A percentile compares a stretch with the other conserved stretches of the same genome.
These are phyloP conservation scores for Blastobotrys elegans DNA, from an alignment of 1,139 yeast genomes.

Conservation along the genomic window DNA sequence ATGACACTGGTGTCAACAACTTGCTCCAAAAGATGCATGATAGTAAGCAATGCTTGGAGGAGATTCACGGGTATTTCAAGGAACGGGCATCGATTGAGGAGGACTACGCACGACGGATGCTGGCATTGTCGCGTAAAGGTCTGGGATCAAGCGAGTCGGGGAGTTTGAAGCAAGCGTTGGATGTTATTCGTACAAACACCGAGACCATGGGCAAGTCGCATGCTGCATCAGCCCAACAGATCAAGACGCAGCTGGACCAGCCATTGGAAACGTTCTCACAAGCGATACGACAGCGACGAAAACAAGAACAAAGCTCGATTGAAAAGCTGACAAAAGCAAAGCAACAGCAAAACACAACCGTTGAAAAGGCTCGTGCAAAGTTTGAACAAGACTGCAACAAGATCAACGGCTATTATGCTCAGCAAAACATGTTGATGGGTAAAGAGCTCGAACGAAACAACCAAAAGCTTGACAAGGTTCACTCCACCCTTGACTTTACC, in stretches of 20 bases:
- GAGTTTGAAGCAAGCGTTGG: slow-evolving; percentile 54
- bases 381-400: slow-evolving; percentile 58
- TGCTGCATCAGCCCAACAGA: slow-evolving; percentile 41
- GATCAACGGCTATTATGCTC: slow-evolving; percentile 54
- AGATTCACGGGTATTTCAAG: slow-evolving; percentile 39
- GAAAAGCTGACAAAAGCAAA: slow-evolving; percentile 42
- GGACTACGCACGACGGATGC: slow-evolving; percentile 58
- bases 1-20: slow-evolving; percentile 46
- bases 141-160: slow-evolving; percentile 61
- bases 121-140: slow-evolving; percentile 46
- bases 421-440: slow-evolving; percentile 72
- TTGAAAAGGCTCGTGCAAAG: slow-evolving; percentile 43
- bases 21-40: slow-evolving; percentile 47
- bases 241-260: slow-evolving; percentile 40
- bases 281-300: slow-evolving; percentile 42
- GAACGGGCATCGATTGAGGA: slow-evolving; percentile 59
- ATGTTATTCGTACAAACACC: slow-evolving; percentile 54
- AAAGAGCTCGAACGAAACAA: slow-evolving; percentile 68
- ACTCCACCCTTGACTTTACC: slow-evolving; percentile 43
- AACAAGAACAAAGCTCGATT: slow-evolving; percentile 43
- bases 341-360: slow-evolving; percentile 35
- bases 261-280: slow-evolving; percentile 42
- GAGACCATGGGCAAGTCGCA: slow-evolving; percentile 47
- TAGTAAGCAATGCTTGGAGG: slow-evolving; percentile 46
- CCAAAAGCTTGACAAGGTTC: slow-evolving; percentile 54